These are phyloP conservation scores for Penicillium frequentans DNA, from an alignment of 2,329 filamentous ascomycete genomes.

Conservation along the genomic window DNA sequence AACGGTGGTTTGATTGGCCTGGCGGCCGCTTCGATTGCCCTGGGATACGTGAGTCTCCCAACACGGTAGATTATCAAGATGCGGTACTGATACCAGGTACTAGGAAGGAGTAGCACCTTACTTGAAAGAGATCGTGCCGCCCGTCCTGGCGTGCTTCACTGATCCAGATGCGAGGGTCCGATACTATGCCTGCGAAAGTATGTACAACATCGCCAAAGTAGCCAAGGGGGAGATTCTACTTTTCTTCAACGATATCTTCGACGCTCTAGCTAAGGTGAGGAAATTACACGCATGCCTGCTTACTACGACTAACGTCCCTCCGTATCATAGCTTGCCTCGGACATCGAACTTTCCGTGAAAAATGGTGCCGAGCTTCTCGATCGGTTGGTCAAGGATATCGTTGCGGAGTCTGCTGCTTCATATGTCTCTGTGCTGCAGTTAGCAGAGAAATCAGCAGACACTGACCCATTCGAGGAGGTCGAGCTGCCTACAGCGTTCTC, in stretches of 20 bases:
- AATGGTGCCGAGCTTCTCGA: constrained; percentile 96
- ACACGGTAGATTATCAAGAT: not conserved
- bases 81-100: constrained; percentile 6
- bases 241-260: constrained; percentile 98
- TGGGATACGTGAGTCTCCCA: constrained; percentile 72
- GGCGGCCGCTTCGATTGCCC: constrained; percentile 90
- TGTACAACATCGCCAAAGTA: constrained; percentile 99
- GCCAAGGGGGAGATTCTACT: constrained; percentile 95
- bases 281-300: constrained; percentile 21
- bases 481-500: constrained; percentile 87
- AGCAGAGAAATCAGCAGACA: constrained; percentile 49
- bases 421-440: constrained; percentile 87
- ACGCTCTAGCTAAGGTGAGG: constrained; percentile 88
- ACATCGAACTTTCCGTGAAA: constrained; percentile 95
- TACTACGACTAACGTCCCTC: not conserved
- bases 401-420: constrained; percentile 89
- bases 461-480: constrained; percentile 36
- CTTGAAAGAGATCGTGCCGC: constrained; percentile 89
- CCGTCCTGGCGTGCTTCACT: constrained; percentile 93
- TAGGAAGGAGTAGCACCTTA: constrained; percentile 85
- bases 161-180: constrained; percentile 96
- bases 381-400: constrained; percentile 92
- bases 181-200: constrained; percentile 98
- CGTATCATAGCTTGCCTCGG: constrained; percentile 75
- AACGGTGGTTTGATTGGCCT: constrained; percentile 96